Percentiles rank a stretch among this genome's conserved stretches.
phyloP scores from a whole-genome alignment of 495 filamentous ascomycete genomes.

The Aspergillus haitiensis region DNA sequence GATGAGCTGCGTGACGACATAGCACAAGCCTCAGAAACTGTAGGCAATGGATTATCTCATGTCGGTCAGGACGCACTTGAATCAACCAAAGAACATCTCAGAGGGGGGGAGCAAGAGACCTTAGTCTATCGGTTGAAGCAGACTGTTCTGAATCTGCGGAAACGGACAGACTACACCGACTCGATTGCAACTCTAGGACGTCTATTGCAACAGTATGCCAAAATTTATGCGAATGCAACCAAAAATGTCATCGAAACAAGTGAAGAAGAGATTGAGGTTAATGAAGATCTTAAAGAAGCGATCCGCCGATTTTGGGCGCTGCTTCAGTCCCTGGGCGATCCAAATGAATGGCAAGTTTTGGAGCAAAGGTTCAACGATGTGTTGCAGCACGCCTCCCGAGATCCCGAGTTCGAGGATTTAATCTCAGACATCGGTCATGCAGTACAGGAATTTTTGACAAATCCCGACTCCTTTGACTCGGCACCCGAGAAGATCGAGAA shows the following conservation, averaged over 20 bases:
- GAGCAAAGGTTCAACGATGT: constrained; percentile 66
- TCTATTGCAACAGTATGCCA: constrained; percentile 75
- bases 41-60: constrained; percentile 62
- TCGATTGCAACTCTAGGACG: constrained; percentile 76
- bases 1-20: constrained; percentile 64
- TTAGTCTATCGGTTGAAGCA: constrained; percentile 73
- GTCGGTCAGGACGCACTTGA: constrained; percentile 65
- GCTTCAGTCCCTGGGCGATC: constrained; percentile 74
- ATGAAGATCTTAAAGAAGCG: constrained; percentile 73
- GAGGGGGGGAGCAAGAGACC: constrained; percentile 68
- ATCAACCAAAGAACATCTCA: constrained; percentile 65
- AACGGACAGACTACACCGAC: constrained; percentile 77
- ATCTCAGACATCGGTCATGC: constrained; percentile 69
- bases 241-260: constrained; percentile 61
- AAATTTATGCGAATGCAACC: constrained; percentile 70
- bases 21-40: constrained; percentile 59
- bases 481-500: constrained; percentile 69
- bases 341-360: constrained; percentile 70
- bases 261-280: constrained; percentile 68
- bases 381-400: constrained; percentile 69
- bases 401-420: constrained; percentile 80
- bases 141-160: constrained; percentile 70
- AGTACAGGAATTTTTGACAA: constrained; percentile 78
- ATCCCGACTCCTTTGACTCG: constrained; percentile 79
- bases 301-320: constrained; percentile 75